Evolutionary conservation across 805 yeast genomes (phyloP).

Genomic region (Lipomyces yamadae): DNA sequence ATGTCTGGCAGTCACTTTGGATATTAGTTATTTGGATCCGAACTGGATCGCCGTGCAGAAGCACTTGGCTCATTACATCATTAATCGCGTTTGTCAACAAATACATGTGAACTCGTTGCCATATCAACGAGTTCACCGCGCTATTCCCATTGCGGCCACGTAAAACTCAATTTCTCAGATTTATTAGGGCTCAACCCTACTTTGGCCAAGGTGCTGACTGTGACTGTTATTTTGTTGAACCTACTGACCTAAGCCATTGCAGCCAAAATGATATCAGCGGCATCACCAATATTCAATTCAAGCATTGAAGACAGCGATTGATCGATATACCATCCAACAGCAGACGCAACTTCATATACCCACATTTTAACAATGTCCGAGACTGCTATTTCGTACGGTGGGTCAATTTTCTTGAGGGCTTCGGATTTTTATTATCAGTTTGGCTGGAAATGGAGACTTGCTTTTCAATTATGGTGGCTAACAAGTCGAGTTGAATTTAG

Average conservation of each 20-base stretch:
- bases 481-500: slow-evolving; percentile 45
- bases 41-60: neutral
- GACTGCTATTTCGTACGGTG: slow-evolving; percentile 84
- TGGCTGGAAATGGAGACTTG: neutral
- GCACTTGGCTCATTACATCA: neutral
- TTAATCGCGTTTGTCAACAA: neutral
- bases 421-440: neutral
- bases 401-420: neutral
- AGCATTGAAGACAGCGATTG: neutral
- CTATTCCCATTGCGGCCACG: neutral
- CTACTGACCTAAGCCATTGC: too few species aligned
- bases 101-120: neutral
- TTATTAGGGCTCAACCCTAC: neutral
- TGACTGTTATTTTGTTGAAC: neutral
- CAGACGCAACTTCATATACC: neutral
- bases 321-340: neutral
- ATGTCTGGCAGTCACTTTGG: neutral
- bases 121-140: neutral
- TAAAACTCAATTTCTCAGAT: neutral
- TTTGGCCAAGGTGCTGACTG: neutral
- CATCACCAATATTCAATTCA: neutral
- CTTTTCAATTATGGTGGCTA: too few species aligned
- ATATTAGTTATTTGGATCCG: neutral
- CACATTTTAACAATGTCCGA: slow-evolving; percentile 48
- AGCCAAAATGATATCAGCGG: neutral